These are phyloP conservation scores for Ceratocystis diversiconidia DNA, from an alignment of 2,329 filamentous ascomycete genomes.

Conservation along the genomic window DNA sequence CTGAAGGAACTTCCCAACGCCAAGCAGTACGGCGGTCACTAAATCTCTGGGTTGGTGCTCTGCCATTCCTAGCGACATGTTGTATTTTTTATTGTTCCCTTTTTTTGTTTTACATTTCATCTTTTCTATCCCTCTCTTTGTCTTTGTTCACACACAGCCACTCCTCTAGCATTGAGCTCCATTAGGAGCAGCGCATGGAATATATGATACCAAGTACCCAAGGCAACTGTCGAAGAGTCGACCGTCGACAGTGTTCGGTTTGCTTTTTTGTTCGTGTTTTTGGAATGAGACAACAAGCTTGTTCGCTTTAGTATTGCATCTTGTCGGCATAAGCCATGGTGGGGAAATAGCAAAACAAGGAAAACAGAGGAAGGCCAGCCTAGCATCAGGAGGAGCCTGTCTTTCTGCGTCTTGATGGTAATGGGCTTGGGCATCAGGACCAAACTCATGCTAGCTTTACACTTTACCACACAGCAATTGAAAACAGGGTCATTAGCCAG, in stretches of 20 bases:
- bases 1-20: conserved; percentile 61
- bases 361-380: neutral
- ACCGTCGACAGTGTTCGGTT: conserved; percentile 14
- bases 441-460: neutral
- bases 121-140: neutral
- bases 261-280: conserved; percentile 9
- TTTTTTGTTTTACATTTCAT: conserved; percentile 1
- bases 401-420: neutral
- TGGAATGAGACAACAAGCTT: neutral
- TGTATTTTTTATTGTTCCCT: neutral
- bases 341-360: neutral
- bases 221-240: conserved; percentile 3
- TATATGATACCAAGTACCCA: conserved; percentile 14
- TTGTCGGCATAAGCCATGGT: neutral
- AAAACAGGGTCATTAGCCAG: neutral
- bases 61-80: conserved; percentile 1
- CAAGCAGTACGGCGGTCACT: conserved; percentile 28
- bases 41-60: conserved; percentile 15
- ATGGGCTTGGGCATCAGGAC: conserved; percentile 5
- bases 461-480: neutral
- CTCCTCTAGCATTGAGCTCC: conserved; percentile 9
- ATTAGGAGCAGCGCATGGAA: conserved; percentile 7
- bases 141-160: conserved; percentile 2
- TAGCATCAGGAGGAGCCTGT: neutral
- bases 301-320: neutral